phyloP scores from a whole-genome alignment of 441 rosid genomes.

The Metrosideros polymorpha region DNA sequence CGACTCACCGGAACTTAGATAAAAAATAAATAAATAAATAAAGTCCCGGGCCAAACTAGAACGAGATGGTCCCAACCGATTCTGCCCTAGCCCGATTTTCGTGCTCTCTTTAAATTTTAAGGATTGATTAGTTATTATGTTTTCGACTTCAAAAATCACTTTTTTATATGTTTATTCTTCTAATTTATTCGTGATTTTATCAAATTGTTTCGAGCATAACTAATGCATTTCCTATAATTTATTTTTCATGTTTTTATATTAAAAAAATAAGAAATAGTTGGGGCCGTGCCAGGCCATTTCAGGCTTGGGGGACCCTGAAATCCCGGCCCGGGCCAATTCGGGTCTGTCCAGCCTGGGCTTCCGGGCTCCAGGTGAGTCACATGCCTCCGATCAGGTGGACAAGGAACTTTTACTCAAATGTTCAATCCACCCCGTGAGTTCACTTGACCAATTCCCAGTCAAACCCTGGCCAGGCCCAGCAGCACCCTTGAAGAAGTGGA shows the following conservation, averaged over 20 bases:
- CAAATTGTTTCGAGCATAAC: not conserved
- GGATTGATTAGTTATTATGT: not conserved
- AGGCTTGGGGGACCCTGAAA: not conserved
- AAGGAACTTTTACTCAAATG: not conserved
- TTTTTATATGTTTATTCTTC: not conserved
- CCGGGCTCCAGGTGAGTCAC: not conserved
- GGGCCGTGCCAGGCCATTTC: not conserved
- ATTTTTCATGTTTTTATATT: not conserved
- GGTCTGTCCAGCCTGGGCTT: not conserved
- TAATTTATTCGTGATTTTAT: not conserved
- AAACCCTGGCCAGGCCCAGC: not conserved
- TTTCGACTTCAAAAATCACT: rapidly evolving
- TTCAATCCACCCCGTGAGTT: not conserved
- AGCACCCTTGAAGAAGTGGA: not conserved
- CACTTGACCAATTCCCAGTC: not conserved
- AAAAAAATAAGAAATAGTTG: not conserved
- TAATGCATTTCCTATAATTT: not conserved
- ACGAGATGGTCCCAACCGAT: not conserved
- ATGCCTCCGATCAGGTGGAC: not conserved
- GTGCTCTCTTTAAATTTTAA: not conserved
- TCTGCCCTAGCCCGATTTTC: not conserved
- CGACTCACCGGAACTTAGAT: not conserved
- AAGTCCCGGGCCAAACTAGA: not conserved
- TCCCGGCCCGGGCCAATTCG: not conserved
- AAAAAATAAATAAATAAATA: too few relatives aligned